A percentile compares a stretch with the other conserved stretches of the same genome.
Conservation (phyloP, 805 yeast species). For the Candida pini region DNA sequence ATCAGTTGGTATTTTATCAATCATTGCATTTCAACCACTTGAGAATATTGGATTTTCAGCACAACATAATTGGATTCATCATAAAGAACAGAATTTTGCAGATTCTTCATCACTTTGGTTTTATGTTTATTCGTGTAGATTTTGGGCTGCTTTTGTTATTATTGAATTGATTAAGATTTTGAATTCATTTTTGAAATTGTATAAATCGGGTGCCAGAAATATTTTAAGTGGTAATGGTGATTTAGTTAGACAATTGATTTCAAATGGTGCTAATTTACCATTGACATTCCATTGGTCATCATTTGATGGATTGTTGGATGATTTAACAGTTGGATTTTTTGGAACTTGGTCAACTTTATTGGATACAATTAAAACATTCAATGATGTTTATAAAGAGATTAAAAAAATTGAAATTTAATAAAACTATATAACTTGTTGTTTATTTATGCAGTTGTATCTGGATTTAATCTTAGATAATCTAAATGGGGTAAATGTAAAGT, state of each 20-base stretch:
- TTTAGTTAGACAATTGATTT: slow-evolving; percentile 16
- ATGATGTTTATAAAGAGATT: slow-evolving; percentile 12
- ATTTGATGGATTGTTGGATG: slow-evolving; percentile 28
- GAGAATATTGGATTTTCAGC: slow-evolving; percentile 31
- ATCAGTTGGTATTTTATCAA: slow-evolving; percentile 19
- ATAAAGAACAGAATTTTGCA: slow-evolving; percentile 9
- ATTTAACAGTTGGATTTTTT: slow-evolving; percentile 28
- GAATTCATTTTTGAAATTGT: slow-evolving; percentile 4
- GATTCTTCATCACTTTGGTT: slow-evolving; percentile 20
- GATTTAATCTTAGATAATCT: slow-evolving; percentile 20
- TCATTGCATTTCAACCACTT: slow-evolving; percentile 28
- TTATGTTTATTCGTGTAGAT: slow-evolving; percentile 26
- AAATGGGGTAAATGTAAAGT: slow-evolving; percentile 32
- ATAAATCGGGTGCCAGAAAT: slow-evolving; percentile 4
- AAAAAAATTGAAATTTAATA: slow-evolving; percentile 5
- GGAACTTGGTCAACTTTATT: slow-evolving; percentile 26
- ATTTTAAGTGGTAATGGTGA: slow-evolving; percentile 9
- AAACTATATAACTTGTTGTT: not conserved
- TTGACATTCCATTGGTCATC: slow-evolving; percentile 34
- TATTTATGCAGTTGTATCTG: not conserved
- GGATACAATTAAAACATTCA: slow-evolving; percentile 21
- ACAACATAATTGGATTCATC: slow-evolving; percentile 27
- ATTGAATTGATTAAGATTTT: slow-evolving; percentile 24
- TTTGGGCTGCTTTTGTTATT: slow-evolving; percentile 33
- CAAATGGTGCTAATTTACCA: slow-evolving; percentile 31